These are phyloP conservation scores for Rhizomucor pusillus DNA, from an alignment of 371 early-diverging fungal species.

Conservation along the genomic window DNA sequence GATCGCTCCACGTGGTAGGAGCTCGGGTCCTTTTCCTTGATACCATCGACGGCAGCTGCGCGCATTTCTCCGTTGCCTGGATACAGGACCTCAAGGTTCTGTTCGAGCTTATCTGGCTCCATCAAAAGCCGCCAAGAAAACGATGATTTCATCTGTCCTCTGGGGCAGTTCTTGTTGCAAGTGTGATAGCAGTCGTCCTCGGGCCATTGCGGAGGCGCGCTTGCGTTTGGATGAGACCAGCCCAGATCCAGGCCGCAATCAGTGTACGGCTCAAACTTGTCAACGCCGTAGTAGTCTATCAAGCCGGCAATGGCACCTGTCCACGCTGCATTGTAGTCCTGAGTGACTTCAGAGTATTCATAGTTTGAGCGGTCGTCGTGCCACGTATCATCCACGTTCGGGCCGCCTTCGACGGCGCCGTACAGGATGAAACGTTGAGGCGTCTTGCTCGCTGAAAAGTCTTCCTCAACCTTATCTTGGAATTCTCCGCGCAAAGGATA, in stretches of 20 bases:
- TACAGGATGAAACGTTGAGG: constrained; percentile 51
- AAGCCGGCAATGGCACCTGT: constrained; percentile 54
- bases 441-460: constrained; percentile 43
- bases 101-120: constrained; percentile 14
- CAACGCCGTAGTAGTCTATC: constrained; percentile 48
- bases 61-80: constrained; percentile 33
- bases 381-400: constrained; percentile 50
- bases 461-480: constrained; percentile 43
- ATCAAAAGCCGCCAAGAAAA: constrained; percentile 42
- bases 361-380: constrained; percentile 56
- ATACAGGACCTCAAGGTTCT: constrained; percentile 25
- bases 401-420: constrained; percentile 58
- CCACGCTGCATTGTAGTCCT: constrained; percentile 62
- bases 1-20: constrained; percentile 10
- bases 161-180: constrained; percentile 47
- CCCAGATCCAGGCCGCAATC: constrained; percentile 58
- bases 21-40: constrained; percentile 13
- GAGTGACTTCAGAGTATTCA: constrained; percentile 54
- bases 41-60: constrained; percentile 31
- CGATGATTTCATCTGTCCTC: constrained; percentile 42
- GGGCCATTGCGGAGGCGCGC: constrained; percentile 37
- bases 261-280: constrained; percentile 45
- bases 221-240: constrained; percentile 51
- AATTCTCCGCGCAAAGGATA: constrained; percentile 51
- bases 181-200: constrained; percentile 53